Evolutionary conservation across 345 rosid genomes (phyloP), one percentile per base, ranked within the genome.

Genomic region (Gossypium herbaceum): DNA sequence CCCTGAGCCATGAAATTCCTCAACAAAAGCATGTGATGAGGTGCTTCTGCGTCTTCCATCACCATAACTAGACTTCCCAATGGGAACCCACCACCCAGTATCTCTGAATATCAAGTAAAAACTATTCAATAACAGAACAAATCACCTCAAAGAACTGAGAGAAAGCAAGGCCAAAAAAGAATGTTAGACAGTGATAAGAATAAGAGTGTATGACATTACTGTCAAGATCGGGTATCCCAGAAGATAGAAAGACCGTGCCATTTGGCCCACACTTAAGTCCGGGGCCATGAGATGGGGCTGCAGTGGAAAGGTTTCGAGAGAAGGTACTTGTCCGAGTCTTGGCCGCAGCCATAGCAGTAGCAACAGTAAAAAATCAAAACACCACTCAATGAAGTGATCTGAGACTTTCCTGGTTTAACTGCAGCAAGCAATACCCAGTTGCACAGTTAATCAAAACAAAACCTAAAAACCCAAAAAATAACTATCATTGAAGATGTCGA

Each of bases 1-100:
- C 98, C 98, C 80, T 95, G 98, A 76, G 98, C 89, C 98, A 95
- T 95, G 76, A 93, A 93, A 82, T 90, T 95, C 83, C 98, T 88
- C 80, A 93, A 72, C 68, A 95, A 74, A 72, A 91, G 94, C 98
- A 93, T 91, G 84, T 94, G 96, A 90, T 94, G 98, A 9, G 98
- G 98, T 12, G 98, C 94, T 82, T 95, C 96, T 2, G 98, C 89
- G 84, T 91, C 98, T 86, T 95, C 97, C 99, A 95, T 93, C 77
- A 95, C 89, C 91, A 95, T 85, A 22, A 93, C 94, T 71, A 95
- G 77, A 75, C 94, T 90, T 50, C 99, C 98, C 73, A 95, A 73
- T 77, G 96, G 80, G 79, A 90, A 85, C 55, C 97, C 99, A 43
- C 96, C 99, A 6, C 98, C 98, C 12, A 93, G 70, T 63, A 93